Base-by-base conservation (phyloP, 2,329 filamentous ascomycete species). In the Cladosporium sphaerospermum region DNA sequence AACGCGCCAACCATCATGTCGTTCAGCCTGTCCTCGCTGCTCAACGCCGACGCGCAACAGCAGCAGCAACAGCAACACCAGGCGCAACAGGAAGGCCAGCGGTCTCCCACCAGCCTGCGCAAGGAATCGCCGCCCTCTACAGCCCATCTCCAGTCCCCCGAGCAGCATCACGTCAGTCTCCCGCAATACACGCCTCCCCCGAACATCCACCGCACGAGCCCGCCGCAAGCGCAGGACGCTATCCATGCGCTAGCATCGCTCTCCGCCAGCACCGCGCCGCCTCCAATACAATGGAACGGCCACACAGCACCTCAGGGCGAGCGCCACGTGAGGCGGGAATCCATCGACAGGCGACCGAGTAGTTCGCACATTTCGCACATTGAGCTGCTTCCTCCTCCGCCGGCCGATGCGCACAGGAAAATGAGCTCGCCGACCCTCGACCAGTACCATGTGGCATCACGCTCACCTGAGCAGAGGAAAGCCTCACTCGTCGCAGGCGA, bases 401-500 rank as follows among this genome's bases (percentile, higher is more conserved):
- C 69, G 9, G 60, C 56, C 11, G 33, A 45, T 23, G 40, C 49
- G 45, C 62, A 64, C 23, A 64, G 68, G 19, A 70, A 63, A 55
- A 62, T 62, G 59, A 64, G 65, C 62, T 76, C 73, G 23, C 73
- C 75, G 4, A 73, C 73, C 2, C 68, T 76, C 42, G 71, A 75
- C 19, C 73, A 74, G 44, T 76, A 75, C 59, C 73, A 74, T 56
- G 69, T 75, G 57, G 67, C 68, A 42, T 73, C 73, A 37, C 66
- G 66, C 36, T 75, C 73, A 44, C 73, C 74, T 39, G 71, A 75
- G 55, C 69, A 72, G 58, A 66, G 67, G 49, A 56, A 63, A n/a
- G 28, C 56, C 9, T 66, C 72, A 62, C 57, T 73, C 60, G 48
- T 60, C 64, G 56, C 63, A 63, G 33, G 60, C 61, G 53, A 64